These are phyloP conservation scores for Fagus crenata DNA, from an alignment of 306 rosid genomes.

Conservation along the genomic window DNA sequence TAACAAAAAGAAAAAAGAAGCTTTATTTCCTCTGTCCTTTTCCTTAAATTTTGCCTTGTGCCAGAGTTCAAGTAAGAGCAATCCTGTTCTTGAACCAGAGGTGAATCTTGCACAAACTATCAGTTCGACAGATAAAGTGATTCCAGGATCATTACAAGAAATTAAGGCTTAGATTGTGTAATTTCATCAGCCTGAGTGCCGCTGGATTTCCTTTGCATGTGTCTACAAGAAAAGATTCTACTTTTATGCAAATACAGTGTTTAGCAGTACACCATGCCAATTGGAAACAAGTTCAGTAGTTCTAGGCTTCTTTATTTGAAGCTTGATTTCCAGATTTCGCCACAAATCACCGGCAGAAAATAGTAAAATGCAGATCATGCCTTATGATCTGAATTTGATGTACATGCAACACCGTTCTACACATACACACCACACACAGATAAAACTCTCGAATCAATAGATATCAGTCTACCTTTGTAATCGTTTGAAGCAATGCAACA, in stretches of 20 bases:
- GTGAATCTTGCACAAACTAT: not conserved
- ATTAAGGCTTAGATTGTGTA: not conserved
- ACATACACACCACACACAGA: not conserved
- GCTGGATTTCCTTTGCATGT: not conserved
- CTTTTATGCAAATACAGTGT: not conserved
- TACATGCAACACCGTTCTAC: not conserved
- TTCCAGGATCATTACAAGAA: slow-evolving; percentile 7
- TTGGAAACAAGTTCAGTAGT: not conserved
- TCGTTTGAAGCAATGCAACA: slow-evolving; percentile 89
- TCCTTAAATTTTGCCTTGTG: not conserved
- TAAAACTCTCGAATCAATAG: slow-evolving; percentile 4
- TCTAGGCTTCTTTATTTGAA: slow-evolving; percentile 2
- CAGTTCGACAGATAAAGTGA: not conserved
- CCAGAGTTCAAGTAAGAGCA: not conserved
- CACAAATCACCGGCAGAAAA: not conserved
- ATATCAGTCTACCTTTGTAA: slow-evolving; percentile 68
- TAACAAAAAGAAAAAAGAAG: too few species aligned
- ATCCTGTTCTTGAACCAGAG: not conserved
- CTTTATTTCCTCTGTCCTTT: not conserved
- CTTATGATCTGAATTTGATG: not conserved
- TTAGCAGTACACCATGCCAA: not conserved
- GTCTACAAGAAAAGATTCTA: not conserved
- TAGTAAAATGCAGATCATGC: not conserved
- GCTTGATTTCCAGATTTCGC: not conserved
- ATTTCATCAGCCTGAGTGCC: not conserved